Base-by-base conservation (phyloP, 176 grass and related monocot species). In the Cymbopogon citratus region DNA sequence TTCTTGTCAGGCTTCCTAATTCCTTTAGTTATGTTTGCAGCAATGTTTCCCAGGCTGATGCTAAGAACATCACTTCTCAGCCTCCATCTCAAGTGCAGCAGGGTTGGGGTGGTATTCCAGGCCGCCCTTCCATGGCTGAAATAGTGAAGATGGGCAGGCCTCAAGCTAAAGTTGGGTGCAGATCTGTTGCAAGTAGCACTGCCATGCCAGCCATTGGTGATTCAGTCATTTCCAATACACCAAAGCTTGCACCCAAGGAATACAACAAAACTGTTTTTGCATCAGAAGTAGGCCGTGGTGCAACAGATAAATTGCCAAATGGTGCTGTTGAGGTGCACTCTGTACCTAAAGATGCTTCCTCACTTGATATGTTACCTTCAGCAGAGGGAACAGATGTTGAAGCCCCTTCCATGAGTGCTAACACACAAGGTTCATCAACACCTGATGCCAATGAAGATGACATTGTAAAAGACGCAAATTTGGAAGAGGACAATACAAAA, bases 51-150 rank as follows among this genome's bases (percentile, higher is more conserved):
- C 62, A 77, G 33, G 69, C 39, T 89, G 89, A 85, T 77, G 84
- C 25, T 25, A 89, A 83, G 52, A 36, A 72, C 69, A 56, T 52
- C 3, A 69, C 81, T n/a, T 66, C 83, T 40, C 92, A 87, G 72
- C 28, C 69, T 80, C 81, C 78, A 78, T 78, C 84, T 83, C 81
- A 84, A 82, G 73, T 78, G 43, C 89, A 85, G 64, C 82, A 91
- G 78, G 77, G 79, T 77, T 91, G 89, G 92, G 76, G 79, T 76
- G 88, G 75, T 46, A 67, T 90, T 25, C 75, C 87, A 80, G 92
- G 92, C 27, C 82, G 86, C 63, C 84, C 80, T 76, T 94, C 92
- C 66, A 78, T 94, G 89, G 92, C 89, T 85, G 92, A 94, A 77
- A 90, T 94, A 69, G 92, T 94, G 28, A 91, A 85, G 79, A 94